A percentile compares a stretch with the other conserved stretches of the same genome.
Evolutionary conservation across 75 land plant genomes (phyloP).

Genomic region (Cupressus sempervirens): DNA sequence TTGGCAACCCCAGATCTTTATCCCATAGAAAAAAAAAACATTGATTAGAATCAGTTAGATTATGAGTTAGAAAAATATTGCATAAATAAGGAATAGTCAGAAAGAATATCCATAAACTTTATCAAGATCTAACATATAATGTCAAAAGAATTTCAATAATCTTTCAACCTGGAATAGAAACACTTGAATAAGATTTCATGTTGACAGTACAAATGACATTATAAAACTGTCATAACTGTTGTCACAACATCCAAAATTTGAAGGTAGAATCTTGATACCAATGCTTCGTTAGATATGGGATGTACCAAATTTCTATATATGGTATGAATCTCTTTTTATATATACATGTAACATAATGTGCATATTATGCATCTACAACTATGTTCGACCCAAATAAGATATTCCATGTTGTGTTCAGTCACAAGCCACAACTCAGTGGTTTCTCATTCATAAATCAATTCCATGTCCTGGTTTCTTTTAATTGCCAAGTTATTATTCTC

Average conservation of each 20-base stretch:
- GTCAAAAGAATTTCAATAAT: background rate
- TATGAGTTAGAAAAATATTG: background rate
- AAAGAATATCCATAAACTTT: background rate
- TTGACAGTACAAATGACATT: background rate
- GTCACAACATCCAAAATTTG: background rate
- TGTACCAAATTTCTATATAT: background rate
- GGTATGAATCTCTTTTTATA: background rate
- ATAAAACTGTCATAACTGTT: background rate
- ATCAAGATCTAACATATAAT: background rate
- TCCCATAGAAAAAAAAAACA: background rate
- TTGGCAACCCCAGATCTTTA: slow-evolving; percentile 83
- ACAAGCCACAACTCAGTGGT: no score
- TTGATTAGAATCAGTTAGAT: background rate
- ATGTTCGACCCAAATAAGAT: no score
- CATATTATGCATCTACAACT: background rate
- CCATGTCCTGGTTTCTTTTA: no score
- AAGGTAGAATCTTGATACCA: background rate
- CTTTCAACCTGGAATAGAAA: background rate
- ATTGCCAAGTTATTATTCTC: no score
- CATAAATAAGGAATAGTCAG: background rate
- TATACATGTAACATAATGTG: background rate
- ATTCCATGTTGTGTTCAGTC: no score
- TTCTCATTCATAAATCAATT: no score
- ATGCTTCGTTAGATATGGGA: background rate
- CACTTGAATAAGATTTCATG: background rate